Percentiles rank a stretch among this genome's conserved stretches.
Evolutionary conservation across 1,284 basidiomycete genomes (phyloP).

Genomic region (Cutaneotrichosporon cutaneum): DNA sequence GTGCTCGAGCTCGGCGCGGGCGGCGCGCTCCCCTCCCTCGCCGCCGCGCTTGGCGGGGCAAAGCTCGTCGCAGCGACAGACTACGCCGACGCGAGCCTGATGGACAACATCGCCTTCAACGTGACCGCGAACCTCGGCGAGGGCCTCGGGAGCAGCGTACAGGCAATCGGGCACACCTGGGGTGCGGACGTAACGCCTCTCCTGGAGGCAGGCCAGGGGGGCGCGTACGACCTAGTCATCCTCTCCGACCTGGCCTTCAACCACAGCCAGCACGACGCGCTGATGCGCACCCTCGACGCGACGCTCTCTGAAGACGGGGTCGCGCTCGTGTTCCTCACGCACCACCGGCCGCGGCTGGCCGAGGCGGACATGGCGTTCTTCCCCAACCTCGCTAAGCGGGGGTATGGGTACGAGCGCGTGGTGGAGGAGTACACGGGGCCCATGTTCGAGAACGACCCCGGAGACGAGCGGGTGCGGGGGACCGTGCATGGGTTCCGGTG

Average conservation of each 20-base stretch:
- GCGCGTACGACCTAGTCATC: slow-evolving; percentile 73
- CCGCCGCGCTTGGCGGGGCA: slow-evolving; percentile 69
- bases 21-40: slow-evolving; percentile 79
- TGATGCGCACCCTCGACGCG: slow-evolving; percentile 71
- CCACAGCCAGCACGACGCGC: slow-evolving; percentile 69
- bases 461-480: slow-evolving; percentile 60
- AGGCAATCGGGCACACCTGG: slow-evolving; percentile 80
- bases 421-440: slow-evolving; percentile 67
- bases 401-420: slow-evolving; percentile 77
- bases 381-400: slow-evolving; percentile 49
- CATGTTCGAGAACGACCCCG: slow-evolving; percentile 84
- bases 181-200: slow-evolving; percentile 66
- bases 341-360: slow-evolving; percentile 83
- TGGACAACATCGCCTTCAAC: slow-evolving; percentile 76
- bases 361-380: slow-evolving; percentile 85
- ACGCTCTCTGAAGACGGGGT: slow-evolving; percentile 56
- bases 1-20: slow-evolving; percentile 93
- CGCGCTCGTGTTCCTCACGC: slow-evolving; percentile 86
- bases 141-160: not conserved
- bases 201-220: slow-evolving; percentile 43
- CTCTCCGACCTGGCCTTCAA: slow-evolving; percentile 74
- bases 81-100: slow-evolving; percentile 78
- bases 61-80: slow-evolving; percentile 70
- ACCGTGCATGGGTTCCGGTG: slow-evolving; percentile 63
- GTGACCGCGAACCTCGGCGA: slow-evolving; percentile 46